Base-by-base conservation (phyloP, 495 filamentous ascomycete genomes). In the Penicillium cinerascens region DNA sequence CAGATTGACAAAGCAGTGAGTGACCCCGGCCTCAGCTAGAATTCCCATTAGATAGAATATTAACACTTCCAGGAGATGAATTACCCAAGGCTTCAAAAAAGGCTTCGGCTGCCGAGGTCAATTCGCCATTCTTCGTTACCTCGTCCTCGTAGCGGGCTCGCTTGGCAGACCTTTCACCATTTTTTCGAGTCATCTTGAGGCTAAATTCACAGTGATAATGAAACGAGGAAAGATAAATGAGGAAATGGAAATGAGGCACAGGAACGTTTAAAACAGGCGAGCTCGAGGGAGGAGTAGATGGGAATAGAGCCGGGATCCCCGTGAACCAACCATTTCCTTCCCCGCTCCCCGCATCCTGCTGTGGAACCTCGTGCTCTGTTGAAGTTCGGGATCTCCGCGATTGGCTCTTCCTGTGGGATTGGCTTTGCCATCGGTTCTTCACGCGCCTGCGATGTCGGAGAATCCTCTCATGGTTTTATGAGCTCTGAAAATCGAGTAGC, bases 1-100 rank as follows among this genome's bases (percentile, higher is more conserved):
- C 60, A 63, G 22, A 46, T 63, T 63, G 18, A 60, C 60, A 45
- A 63, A 63, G 33, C 60, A 63, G 33, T 63, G 48, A 0, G 57
- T 55, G 21, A 63, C 46, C 4, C 60, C 57, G 3, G 60, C 57
- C 47, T 63, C 57, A 17, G 39, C 60, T 63, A n/a, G 4, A 18
- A 33, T n/a, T 17, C 5, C 2, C 2, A 11, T 63, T 18, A 58
- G 50, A 27, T 16, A 20, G 2, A 15, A 2, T 17, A 0, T 17
- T 33, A 2, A 20, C 4, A 41, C 16, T 1, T 2, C 10, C 2
- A 21, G 16, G 11, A n/a, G 15, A 4, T 13, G 4, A 35, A 57
- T 38, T 52, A 63, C 60, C 39, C 3, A 63, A 41, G 9, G 57
- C 60, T 37, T 63, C 60, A 36, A 63, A 63, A 40, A 63, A 63